Conservation (phyloP, 2,329 filamentous ascomycete species). For the Aspergillus fumigatus region DNA sequence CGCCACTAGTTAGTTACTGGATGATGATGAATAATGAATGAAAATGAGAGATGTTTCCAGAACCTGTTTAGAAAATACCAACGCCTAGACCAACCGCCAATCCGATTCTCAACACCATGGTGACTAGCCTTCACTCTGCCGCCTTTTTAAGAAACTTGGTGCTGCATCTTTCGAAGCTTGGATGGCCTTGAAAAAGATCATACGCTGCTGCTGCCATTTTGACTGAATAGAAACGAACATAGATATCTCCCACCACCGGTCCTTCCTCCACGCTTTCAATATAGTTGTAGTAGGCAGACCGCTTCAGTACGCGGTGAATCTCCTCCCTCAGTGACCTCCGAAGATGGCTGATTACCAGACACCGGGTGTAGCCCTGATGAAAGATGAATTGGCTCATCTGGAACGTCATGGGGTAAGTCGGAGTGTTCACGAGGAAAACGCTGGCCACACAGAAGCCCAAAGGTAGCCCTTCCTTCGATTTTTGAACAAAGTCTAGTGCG, state of each 20-base stretch:
- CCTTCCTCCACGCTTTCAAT: conserved; percentile 17
- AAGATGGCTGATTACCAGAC: conserved; percentile 16
- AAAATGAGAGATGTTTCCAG: not conserved
- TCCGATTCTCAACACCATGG: not conserved
- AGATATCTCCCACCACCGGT: conserved; percentile 4
- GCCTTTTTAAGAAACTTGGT: conserved; percentile 14
- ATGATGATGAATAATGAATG: not conserved
- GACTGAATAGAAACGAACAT: conserved; percentile 19
- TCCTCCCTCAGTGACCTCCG: conserved; percentile 6
- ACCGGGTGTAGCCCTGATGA: conserved; percentile 22
- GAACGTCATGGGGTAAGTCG: conserved; percentile 27
- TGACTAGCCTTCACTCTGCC: not conserved
- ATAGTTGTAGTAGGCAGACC: conserved; percentile 5
- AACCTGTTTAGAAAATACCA: not conserved
- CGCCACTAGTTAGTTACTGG: too few species aligned
- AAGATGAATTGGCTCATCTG: conserved; percentile 18
- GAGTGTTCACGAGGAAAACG: conserved; percentile 22
- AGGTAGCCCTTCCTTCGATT: conserved; percentile 14
- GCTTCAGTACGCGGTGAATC: conserved; percentile 7
- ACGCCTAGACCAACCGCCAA: not conserved
- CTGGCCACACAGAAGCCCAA: conserved; percentile 16
- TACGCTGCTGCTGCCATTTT: conserved; percentile 13
- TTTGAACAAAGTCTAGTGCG: conserved; percentile 19
- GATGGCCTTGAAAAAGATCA: conserved; percentile 9
- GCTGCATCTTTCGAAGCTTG: conserved; percentile 10